phyloP scores from a whole-genome alignment of 192 early-diverging fungal species.

The Gonapodya sp. region DNA sequence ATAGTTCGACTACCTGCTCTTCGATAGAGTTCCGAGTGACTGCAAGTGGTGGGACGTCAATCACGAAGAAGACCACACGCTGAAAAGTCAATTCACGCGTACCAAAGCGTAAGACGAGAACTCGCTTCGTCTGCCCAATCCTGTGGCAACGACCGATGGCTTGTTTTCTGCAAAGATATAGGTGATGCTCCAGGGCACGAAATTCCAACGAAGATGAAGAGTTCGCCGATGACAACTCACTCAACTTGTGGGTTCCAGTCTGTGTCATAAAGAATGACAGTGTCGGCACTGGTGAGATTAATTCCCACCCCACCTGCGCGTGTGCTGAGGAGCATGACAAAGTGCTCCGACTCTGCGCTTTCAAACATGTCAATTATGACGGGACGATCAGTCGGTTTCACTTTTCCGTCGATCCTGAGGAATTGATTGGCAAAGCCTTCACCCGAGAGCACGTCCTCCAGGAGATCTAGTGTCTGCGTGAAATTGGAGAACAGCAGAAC shows the following conservation, averaged over 20 bases:
- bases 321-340: conserved; percentile 46
- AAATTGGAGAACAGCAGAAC: not conserved
- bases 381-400: not conserved
- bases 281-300: conserved; percentile 66
- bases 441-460: not conserved
- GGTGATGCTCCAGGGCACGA: too few species aligned
- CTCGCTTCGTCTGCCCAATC: not conserved
- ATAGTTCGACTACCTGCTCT: not conserved
- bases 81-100: too few species aligned
- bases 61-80: too few species aligned
- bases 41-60: too few species aligned
- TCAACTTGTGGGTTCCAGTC: not conserved
- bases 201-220: too few species aligned
- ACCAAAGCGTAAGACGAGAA: not conserved
- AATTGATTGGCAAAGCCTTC: not conserved
- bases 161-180: too few species aligned
- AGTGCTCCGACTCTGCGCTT: not conserved
- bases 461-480: not conserved
- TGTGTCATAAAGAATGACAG: conserved; percentile 53
- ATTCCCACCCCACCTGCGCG: conserved; percentile 68
- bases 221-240: too few species aligned
- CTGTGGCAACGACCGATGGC: not conserved
- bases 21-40: not conserved
- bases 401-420: not conserved
- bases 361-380: not conserved